Evolutionary conservation across 371 early-diverging fungal genomes (phyloP).

Genomic region (Apophysomyces elegans): DNA sequence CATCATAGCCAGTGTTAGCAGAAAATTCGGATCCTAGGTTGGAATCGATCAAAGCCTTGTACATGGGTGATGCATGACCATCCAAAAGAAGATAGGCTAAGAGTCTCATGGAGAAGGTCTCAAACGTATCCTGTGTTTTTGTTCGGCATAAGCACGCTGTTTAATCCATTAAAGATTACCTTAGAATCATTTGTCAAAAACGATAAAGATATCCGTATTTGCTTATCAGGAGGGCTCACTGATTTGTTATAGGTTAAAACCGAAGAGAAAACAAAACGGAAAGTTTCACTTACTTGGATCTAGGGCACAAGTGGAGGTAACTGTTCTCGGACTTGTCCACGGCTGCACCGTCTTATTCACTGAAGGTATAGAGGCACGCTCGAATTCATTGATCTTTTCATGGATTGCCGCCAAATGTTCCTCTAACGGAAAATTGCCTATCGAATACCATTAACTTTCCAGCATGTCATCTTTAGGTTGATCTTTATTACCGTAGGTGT

Average conservation of each 20-base stretch:
- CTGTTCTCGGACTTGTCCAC: constrained; percentile 53
- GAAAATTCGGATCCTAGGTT: constrained; percentile 93
- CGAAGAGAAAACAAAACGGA: constrained; percentile 11
- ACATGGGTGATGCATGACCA: constrained; percentile 93
- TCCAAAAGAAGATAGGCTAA: constrained; percentile 82
- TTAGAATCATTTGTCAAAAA: constrained; percentile 80
- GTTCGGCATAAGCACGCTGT: not conserved
- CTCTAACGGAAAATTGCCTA: constrained; percentile 74
- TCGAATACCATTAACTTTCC: not conserved
- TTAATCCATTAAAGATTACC: constrained; percentile 37
- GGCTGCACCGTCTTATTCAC: constrained; percentile 59
- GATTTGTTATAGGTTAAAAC: constrained; percentile 2
- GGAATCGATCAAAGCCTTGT: constrained; percentile 92
- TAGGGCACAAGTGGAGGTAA: constrained; percentile 66
- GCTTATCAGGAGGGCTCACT: constrained; percentile 82
- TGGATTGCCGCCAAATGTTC: constrained; percentile 75
- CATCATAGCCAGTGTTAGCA: constrained; percentile 88
- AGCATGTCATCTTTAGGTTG: not conserved
- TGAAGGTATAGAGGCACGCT: constrained; percentile 40
- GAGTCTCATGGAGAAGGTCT: constrained; percentile 81
- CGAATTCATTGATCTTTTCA: constrained; percentile 49
- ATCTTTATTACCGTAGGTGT: constrained; percentile 75
- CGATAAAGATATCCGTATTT: constrained; percentile 75
- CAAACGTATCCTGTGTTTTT: constrained; percentile 69
- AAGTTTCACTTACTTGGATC: constrained; percentile 72